phyloP scores from a whole-genome alignment of 306 rosid species.

The Biancaea sappan region DNA sequence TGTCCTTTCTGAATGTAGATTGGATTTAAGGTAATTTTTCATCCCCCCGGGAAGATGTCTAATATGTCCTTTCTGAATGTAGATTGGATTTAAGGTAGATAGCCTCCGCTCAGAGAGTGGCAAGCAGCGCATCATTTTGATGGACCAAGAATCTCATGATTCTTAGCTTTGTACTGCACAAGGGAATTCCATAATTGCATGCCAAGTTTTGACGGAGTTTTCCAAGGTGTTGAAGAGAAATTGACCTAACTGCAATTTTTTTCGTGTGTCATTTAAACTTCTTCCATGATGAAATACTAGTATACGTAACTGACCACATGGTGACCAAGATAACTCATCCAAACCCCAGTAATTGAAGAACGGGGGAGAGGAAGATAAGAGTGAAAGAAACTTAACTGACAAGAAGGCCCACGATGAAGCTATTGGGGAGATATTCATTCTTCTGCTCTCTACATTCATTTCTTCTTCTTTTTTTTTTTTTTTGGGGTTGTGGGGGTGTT shows the following conservation, averaged over 20 bases:
- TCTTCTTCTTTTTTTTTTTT: conserved; percentile 23
- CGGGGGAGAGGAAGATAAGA: conserved; percentile 44
- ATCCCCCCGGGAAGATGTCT: not conserved
- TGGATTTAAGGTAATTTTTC: conserved; percentile 74
- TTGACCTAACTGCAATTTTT: conserved; percentile 38
- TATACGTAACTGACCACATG: conserved; percentile 50
- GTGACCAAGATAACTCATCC: conserved; percentile 40
- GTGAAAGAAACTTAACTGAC: conserved; percentile 39
- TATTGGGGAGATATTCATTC: conserved; percentile 38
- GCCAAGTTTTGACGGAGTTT: conserved; percentile 36
- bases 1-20: conserved; percentile 44
- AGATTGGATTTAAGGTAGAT: conserved; percentile 85
- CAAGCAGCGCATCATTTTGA: conserved; percentile 85
- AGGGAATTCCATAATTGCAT: conserved; percentile 31
- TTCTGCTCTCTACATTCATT: conserved; percentile 29
- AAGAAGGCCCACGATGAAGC: conserved; percentile 40
- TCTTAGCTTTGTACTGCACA: conserved; percentile 32
- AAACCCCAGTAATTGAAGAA: conserved; percentile 48
- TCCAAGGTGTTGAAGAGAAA: conserved; percentile 34
- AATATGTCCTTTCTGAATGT: conserved; percentile 16
- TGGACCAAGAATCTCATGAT: conserved; percentile 70
- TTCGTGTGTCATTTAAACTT: conserved; percentile 36
- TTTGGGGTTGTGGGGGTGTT: not conserved
- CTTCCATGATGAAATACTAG: conserved; percentile 41
- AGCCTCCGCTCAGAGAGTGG: conserved; percentile 82